Evolutionary conservation across 2,329 filamentous ascomycete species (phyloP).

Genomic region (Diaporthe velutina): DNA sequence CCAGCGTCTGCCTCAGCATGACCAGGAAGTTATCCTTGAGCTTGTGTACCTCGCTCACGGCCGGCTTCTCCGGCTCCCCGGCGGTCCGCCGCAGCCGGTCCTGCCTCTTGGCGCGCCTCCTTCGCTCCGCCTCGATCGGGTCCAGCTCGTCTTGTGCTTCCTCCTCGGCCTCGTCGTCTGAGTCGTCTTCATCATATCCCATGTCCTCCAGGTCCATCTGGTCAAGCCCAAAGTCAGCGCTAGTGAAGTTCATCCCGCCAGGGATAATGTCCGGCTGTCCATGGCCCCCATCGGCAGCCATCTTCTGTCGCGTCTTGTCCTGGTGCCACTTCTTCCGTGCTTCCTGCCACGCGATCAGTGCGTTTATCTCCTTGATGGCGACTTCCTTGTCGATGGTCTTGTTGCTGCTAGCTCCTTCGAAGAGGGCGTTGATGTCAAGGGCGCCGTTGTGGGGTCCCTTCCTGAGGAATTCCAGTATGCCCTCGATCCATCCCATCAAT

Average conservation of each 20-base stretch:
- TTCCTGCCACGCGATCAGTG: conserved; percentile 92
- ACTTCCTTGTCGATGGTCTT: conserved; percentile 77
- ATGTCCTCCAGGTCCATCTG: conserved; percentile 89
- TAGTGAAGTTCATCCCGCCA: conserved; percentile 75
- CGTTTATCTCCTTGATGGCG: conserved; percentile 84
- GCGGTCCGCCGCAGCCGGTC: conserved; percentile 84
- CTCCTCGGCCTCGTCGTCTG: conserved; percentile 72
- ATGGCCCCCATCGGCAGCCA: conserved; percentile 84
- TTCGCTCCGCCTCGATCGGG: conserved; percentile 88
- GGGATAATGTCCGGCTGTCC: conserved; percentile 63
- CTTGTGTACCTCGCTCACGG: conserved; percentile 83
- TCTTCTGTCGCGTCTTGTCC: conserved; percentile 98
- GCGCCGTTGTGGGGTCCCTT: conserved; percentile 88
- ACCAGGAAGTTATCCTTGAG: conserved; percentile 82
- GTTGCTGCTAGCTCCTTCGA: conserved; percentile 81
- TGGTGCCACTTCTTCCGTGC: conserved; percentile 98
- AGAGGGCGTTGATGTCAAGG: conserved; percentile 93
- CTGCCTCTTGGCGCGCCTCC: conserved; percentile 80
- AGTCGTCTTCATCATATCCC: conserved; percentile 77
- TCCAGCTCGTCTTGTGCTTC: conserved; percentile 84
- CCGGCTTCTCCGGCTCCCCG: conserved; percentile 86
- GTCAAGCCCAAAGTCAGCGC: conserved; percentile 90
- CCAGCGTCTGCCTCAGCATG: conserved; percentile 86
- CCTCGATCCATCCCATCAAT: conserved; percentile 97
- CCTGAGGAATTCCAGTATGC: conserved; percentile 91